phyloP scores from a whole-genome alignment of 2,329 filamentous ascomycete species.

The Cordyceps sp. region DNA sequence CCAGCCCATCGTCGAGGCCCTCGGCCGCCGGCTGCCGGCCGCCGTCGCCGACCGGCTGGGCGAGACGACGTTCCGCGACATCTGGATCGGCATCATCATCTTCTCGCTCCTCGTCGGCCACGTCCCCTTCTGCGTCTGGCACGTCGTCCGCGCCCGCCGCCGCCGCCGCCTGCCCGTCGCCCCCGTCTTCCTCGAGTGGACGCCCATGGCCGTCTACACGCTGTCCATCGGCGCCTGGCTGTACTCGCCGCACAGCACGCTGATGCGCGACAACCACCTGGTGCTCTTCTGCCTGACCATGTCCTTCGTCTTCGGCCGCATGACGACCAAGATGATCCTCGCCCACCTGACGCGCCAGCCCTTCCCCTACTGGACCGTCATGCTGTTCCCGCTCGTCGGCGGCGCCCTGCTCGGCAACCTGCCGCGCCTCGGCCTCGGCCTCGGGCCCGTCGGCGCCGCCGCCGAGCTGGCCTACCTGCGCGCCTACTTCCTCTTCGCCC shows the following conservation, averaged over 20 bases:
- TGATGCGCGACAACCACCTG: constrained; percentile 73
- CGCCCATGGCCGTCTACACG: constrained; percentile 73
- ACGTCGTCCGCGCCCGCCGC: constrained; percentile 65
- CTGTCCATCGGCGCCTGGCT: constrained; percentile 66
- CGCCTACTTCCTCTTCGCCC: constrained; percentile 67
- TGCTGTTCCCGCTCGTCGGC: constrained; percentile 72
- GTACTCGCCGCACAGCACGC: constrained; percentile 70
- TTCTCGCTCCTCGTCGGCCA: constrained; percentile 53
- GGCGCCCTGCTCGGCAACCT: constrained; percentile 74
- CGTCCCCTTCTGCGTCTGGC: constrained; percentile 75
- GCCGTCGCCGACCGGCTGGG: constrained; percentile 44
- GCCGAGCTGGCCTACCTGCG: constrained; percentile 70
- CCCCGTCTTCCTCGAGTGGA: constrained; percentile 86
- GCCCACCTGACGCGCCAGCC: constrained; percentile 86
- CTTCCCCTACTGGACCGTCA: constrained; percentile 92
- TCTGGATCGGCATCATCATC: constrained; percentile 66
- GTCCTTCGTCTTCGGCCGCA: constrained; percentile 92
- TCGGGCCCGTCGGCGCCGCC: constrained; percentile 46
- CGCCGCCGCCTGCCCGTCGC: constrained; percentile 55
- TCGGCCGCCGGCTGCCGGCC: constrained; percentile 36
- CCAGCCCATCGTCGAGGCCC: constrained; percentile 49
- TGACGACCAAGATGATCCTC: constrained; percentile 98
- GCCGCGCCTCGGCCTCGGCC: constrained; percentile 55
- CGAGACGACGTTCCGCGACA: constrained; percentile 61
- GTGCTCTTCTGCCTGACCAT: constrained; percentile 85